These are phyloP conservation scores for Amanita phalloides DNA, from an alignment of 768 basidiomycete genomes.

Conservation along the genomic window DNA sequence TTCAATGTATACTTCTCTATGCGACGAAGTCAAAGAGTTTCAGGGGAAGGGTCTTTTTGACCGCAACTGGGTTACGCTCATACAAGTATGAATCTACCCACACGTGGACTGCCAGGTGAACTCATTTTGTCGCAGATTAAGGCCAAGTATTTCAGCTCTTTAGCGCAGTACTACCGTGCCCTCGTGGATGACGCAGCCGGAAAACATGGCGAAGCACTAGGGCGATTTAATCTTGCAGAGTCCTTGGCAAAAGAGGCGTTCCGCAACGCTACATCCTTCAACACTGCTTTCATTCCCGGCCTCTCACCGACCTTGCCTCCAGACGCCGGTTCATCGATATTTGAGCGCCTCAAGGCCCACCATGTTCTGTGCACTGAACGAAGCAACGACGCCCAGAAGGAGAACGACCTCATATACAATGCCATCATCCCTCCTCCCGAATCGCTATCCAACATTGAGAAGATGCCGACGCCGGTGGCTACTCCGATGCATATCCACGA, in stretches of 20 bases:
- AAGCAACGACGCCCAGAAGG: slow-evolving; percentile 65
- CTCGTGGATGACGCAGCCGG: slow-evolving; percentile 64
- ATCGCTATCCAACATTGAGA: slow-evolving; percentile 73
- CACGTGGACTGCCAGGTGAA: slow-evolving; percentile 2
- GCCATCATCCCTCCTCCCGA: slow-evolving; percentile 75
- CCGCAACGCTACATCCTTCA: slow-evolving; percentile 57
- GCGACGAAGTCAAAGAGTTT: slow-evolving; percentile 93
- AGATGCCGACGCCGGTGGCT: slow-evolving; percentile 61
- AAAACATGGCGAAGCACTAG: slow-evolving; percentile 82
- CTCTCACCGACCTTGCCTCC: slow-evolving; percentile 76
- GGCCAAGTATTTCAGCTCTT: slow-evolving; percentile 77
- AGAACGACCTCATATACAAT: slow-evolving; percentile 98
- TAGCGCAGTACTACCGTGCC: slow-evolving; percentile 81
- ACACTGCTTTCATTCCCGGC: slow-evolving; percentile 57
- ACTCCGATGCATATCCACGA: slow-evolving; percentile 89
- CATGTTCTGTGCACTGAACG: slow-evolving; percentile 67
- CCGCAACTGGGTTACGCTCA: slow-evolving; percentile 81
- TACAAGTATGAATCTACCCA: slow-evolving; percentile 44
- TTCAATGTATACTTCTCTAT: slow-evolving; percentile 68
- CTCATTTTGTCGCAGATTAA: slow-evolving; percentile 51
- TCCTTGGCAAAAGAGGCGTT: slow-evolving; percentile 75
- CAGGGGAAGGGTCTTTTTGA: slow-evolving; percentile 95
- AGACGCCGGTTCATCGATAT: slow-evolving; percentile 72
- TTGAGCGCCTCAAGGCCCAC: slow-evolving; percentile 79
- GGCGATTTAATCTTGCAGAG: slow-evolving; percentile 70